phyloP scores from a whole-genome alignment of 2,329 filamentous ascomycete species.

The Xylariaceae sp. region DNA sequence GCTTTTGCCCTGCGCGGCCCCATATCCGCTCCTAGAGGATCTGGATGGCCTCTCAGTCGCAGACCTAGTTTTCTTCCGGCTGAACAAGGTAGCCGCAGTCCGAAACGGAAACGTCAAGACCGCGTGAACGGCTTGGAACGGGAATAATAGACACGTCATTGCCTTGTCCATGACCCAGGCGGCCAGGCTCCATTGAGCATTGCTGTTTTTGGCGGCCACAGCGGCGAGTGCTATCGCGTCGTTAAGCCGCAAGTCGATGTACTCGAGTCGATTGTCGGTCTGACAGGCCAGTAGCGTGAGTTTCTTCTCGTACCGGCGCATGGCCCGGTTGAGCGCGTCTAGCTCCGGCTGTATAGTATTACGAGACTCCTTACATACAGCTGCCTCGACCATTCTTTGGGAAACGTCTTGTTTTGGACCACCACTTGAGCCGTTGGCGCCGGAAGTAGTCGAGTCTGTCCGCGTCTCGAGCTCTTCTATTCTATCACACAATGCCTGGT shows the following conservation, averaged over 20 bases:
- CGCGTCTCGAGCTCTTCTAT: constrained; percentile 67
- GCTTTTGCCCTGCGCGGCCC: constrained; percentile 11
- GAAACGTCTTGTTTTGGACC: constrained; percentile 26
- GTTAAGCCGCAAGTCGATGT: constrained; percentile 66
- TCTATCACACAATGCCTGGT: constrained; percentile 58
- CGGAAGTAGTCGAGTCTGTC: constrained; percentile 33
- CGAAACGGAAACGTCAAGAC: constrained; percentile 41
- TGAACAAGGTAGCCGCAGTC: constrained; percentile 30
- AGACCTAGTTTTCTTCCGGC: constrained; percentile 24
- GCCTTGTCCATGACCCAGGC: constrained; percentile 34
- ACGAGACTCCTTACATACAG: constrained; percentile 54
- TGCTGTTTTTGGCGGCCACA: constrained; percentile 57
- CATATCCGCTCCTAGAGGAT: constrained; percentile 15
- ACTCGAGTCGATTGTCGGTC: constrained; percentile 69
- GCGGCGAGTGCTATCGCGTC: constrained; percentile 80
- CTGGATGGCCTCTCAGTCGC: constrained; percentile 25
- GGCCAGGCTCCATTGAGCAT: constrained; percentile 32
- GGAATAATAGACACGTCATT: constrained; percentile 34
- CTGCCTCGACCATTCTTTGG: constrained; percentile 35
- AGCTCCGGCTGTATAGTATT: constrained; percentile 72
- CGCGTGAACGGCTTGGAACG: constrained; percentile 35
- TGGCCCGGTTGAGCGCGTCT: constrained; percentile 81
- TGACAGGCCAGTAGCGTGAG: constrained; percentile 70
- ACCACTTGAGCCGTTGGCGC: constrained; percentile 18
- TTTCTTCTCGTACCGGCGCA: constrained; percentile 88